Conservation (phyloP, 805 yeast species). For the Spathaspora gorwiae region DNA sequence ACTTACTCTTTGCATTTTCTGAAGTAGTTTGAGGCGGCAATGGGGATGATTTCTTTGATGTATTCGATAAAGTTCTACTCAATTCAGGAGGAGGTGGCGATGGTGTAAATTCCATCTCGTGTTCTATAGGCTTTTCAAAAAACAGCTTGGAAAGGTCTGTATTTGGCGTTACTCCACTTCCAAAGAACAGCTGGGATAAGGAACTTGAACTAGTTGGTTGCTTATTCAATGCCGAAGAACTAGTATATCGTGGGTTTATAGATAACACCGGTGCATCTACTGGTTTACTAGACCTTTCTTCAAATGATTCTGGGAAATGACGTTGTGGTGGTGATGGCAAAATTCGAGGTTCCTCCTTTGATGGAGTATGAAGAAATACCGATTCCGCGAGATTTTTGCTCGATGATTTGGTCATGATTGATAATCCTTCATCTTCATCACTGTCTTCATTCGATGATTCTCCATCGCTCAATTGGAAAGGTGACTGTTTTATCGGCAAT, state of each 20-base stretch:
- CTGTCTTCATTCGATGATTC: slow-evolving; percentile 11
- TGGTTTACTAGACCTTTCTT: slow-evolving; percentile 17
- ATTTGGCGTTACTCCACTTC: slow-evolving; percentile 11
- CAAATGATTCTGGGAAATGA: slow-evolving; percentile 18
- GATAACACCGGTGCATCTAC: slow-evolving; percentile 19
- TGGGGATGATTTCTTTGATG: slow-evolving; percentile 34
- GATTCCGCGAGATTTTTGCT: slow-evolving; percentile 42
- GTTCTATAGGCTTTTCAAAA: not conserved
- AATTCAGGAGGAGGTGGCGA: not conserved
- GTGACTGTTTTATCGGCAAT: slow-evolving; percentile 2
- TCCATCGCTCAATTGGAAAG: slow-evolving; percentile 3
- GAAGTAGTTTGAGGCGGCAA: slow-evolving; percentile 41
- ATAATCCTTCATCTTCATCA: slow-evolving; percentile 30
- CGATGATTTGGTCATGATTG: slow-evolving; percentile 35
- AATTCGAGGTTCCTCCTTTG: not conserved
- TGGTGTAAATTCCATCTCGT: not conserved
- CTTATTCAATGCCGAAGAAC: slow-evolving; percentile 26
- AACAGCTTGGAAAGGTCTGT: slow-evolving; percentile 4
- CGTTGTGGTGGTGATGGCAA: slow-evolving; percentile 9
- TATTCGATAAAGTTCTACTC: slow-evolving; percentile 7
- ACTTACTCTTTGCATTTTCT: slow-evolving; percentile 32
- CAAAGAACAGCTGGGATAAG: slow-evolving; percentile 35
- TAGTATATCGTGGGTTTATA: slow-evolving; percentile 29
- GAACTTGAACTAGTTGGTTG: slow-evolving; percentile 40
- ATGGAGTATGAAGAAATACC: slow-evolving; percentile 21